Base-by-base conservation (phyloP, 331 rosid species). In the Rosa hybrid region DNA sequence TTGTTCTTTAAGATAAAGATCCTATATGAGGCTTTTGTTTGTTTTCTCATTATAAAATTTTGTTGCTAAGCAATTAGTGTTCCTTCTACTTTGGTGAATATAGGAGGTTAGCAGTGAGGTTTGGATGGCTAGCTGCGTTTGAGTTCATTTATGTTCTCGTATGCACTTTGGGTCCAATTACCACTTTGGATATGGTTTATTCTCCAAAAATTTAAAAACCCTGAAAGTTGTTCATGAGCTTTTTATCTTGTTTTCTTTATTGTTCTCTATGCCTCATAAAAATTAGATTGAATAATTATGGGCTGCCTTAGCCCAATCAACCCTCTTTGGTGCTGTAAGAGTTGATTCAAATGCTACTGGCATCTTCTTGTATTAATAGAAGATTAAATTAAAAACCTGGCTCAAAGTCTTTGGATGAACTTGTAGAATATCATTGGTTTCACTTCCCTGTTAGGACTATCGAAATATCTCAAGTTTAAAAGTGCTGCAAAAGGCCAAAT, bases 81-180 rank as follows among this genome's bases (percentile, higher is more conserved):
- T 25, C 57, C 67, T n/a, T 48, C 4, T 57, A 46, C 49, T 71
- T 25, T 16, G 65, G n/a, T 72, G 65, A 63, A 45, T 42, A 13
- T 56, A 21, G 49, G 42, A 13, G 42, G 56, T 68, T 21, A 41
- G 8, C 51, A 34, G 12, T 13, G 51, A 18, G 39, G 30, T 3
- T 76, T 63, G 23, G 20, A 63, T n/a, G 20, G 59, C 42, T 60
- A 59, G 30, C 42, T 72, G 45, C 64, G 68, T 62, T 39, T 57
- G 41, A 79, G 48, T 71, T 46, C 48, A 71, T 3, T 42, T 20
- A 30, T 8, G 38, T 30, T 46, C 12, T 11, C 3, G 3, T 45
- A 41, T 46, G 27, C 23, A 34, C 11, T 13, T 79, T 46, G 62
- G 20, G 46, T 60, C 17, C 6, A 48, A 18, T 54, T 27, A 44